These are phyloP conservation scores for Podila epigama DNA, from an alignment of 192 early-diverging fungal species.

Conservation along the genomic window DNA sequence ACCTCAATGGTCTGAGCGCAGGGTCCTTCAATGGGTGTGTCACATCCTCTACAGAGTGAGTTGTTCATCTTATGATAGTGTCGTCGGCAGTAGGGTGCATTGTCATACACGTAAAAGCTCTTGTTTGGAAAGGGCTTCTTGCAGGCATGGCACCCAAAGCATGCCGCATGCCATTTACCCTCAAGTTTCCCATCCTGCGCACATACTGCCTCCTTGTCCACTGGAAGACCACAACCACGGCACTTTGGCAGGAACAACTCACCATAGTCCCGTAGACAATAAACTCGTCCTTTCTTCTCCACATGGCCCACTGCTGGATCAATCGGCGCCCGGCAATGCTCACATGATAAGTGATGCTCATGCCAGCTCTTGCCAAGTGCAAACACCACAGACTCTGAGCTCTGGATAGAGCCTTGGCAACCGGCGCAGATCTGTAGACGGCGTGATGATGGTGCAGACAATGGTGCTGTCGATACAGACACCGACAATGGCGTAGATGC, in stretches of 20 bases:
- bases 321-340: constrained; percentile 72
- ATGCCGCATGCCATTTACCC: constrained; percentile 74
- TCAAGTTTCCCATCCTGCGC: constrained; percentile 74
- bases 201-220: constrained; percentile 76
- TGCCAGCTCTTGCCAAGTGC: constrained; percentile 74
- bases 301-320: constrained; percentile 52
- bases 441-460: not conserved
- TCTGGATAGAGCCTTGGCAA: constrained; percentile 23
- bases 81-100: constrained; percentile 82
- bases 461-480: too few relatives aligned
- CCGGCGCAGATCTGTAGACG: constrained; percentile 27
- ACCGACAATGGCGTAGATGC: not conserved
- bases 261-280: constrained; percentile 74
- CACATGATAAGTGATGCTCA: constrained; percentile 67
- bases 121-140: constrained; percentile 75
- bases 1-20: constrained; percentile 89
- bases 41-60: constrained; percentile 81
- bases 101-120: constrained; percentile 87
- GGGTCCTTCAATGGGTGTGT: constrained; percentile 86
- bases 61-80: constrained; percentile 90
- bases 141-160: constrained; percentile 79
- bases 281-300: constrained; percentile 71
- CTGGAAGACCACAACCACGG: constrained; percentile 62
- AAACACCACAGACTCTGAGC: constrained; percentile 51
- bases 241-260: constrained; percentile 72